Evolutionary conservation across 108 stramenopile genomes (phyloP), one percentile per base, ranked within the genome.

Genomic region (Licmophora abbreviata): DNA sequence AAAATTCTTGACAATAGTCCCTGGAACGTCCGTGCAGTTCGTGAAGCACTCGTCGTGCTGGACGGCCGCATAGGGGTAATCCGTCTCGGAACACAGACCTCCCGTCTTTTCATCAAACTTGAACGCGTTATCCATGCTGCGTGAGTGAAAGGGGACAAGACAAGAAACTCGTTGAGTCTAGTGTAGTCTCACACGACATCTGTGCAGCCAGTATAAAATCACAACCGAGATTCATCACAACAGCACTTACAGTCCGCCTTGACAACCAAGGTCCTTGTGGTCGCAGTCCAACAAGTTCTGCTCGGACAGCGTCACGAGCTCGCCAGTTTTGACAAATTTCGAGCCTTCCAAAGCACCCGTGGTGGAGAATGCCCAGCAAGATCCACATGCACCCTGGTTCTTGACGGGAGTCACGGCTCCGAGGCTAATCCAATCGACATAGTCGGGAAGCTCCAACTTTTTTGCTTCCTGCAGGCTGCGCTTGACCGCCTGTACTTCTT

Each of bases 281-380:
- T 94, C 92, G 66, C 97, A 97, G 64, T 92, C 88, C 51, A 97
- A 76, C 58, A 97, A 77, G 55, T 97, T 76, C 71, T 97, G 95
- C 57, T 95, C 97, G 40, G 84, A 87, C 35, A 97, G 58, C 32
- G 76, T 71, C 15, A 81, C 68, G 29, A 93, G 72, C 55, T 89
- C 81, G n/a, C 89, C 89, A 27, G 81, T 93, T 2, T 77, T 60
- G 45, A 93, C 65, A 48, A 74, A 90, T 64, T 85, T 73, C 57
- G 88, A 92, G 14, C 92, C 92, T 68, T 97, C 96, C 59, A 97
- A 72, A 4, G 84, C 74, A 35, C 96, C 96, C 18, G 92, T 92
- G 31, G 96, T 84, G 17, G 93, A 90, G 73, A 97, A 97, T 4
- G 93, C 87, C 96, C 96, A 97, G 59, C 84, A 86, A 27, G 83